Evolutionary conservation across 805 yeast species (phyloP), one percentile per base, ranked within the genome.

Genomic region (Ogataea allantospora): DNA sequence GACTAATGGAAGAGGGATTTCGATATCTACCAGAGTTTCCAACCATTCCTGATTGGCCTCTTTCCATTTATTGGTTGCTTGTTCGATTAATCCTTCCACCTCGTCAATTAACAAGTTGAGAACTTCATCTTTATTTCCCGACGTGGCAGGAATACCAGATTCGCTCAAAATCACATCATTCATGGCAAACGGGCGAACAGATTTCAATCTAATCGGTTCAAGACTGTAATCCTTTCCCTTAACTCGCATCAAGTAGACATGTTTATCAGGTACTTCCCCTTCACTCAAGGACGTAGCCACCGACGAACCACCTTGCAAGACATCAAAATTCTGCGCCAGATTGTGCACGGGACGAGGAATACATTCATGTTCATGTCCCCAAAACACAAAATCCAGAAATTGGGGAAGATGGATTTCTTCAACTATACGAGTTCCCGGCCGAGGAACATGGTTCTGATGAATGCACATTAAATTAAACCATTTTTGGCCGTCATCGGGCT

Each of bases 361-460:
- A 54, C 97, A 88, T 57, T 93, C 97, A 61, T 93, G 99, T 58
- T 93, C 99, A 60, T 93, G 99, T 12, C 99, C 99, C 99, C 99
- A 93, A 2, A 89, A 65, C 0, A 93, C 80, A 40, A 91, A 67
- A 55, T 93, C 88, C 31, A 93, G 53, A 55, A 89, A 88, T 7
- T 71, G 66, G 0, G 98, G 99, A 16, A 93, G 63, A 50, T 85
- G 83, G 36, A 70, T 72, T 47, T 89, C 98, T 5, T 97, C 98
- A 4, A 93, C 66, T 47, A 83, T 83, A 4, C 87, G 80, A 0
- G 95, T 85, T 29, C 78, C 78, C 1, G 95, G 77, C 52, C 89
- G 89, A 5, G 83, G 78, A 2, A 80, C 73, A 55, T 86, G 96
- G 61, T 93, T 93, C 62, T 93, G 99, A 60, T 93, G 99, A 7